These are phyloP conservation scores for Mortierella sp. DNA, from an alignment of 371 early-diverging fungal species.

Conservation along the genomic window DNA sequence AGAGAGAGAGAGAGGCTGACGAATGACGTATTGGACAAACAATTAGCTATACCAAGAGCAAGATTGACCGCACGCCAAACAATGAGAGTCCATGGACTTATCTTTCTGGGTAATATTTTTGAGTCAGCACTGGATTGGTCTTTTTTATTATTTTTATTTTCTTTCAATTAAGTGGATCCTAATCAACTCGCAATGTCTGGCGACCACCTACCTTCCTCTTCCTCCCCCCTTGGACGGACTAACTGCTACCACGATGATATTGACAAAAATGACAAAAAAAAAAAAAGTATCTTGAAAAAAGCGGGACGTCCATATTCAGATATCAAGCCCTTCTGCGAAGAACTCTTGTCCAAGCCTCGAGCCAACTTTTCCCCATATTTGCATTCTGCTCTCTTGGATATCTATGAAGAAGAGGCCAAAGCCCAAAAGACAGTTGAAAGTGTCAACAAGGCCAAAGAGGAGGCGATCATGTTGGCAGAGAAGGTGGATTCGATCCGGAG, in stretches of 20 bases:
- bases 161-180: too few relatives aligned
- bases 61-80: slow-evolving; percentile 81
- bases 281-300: slow-evolving; percentile 59
- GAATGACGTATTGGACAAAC: neutral
- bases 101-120: slow-evolving; percentile 66
- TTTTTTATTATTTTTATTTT: neutral
- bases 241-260: too few relatives aligned
- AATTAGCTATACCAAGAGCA: slow-evolving; percentile 69
- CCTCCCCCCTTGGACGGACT: too few relatives aligned
- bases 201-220: too few relatives aligned
- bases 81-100: slow-evolving; percentile 95
- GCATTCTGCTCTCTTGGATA: slow-evolving; percentile 71
- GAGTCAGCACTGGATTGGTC: neutral
- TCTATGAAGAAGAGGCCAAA: slow-evolving; percentile 70
- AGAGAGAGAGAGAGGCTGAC: neutral
- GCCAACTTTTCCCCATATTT: slow-evolving; percentile 67
- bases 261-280: neutral
- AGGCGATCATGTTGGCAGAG: slow-evolving; percentile 58
- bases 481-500: slow-evolving; percentile 73
- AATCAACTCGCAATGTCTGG: too few relatives aligned
- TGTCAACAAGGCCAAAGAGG: slow-evolving; percentile 49
- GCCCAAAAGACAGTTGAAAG: slow-evolving; percentile 54
- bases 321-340: slow-evolving; percentile 60
- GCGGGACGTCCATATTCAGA: slow-evolving; percentile 51
- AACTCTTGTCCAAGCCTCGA: slow-evolving; percentile 44